Conservation (phyloP, 257 asterid species). For the Coffea eugenioides region DNA sequence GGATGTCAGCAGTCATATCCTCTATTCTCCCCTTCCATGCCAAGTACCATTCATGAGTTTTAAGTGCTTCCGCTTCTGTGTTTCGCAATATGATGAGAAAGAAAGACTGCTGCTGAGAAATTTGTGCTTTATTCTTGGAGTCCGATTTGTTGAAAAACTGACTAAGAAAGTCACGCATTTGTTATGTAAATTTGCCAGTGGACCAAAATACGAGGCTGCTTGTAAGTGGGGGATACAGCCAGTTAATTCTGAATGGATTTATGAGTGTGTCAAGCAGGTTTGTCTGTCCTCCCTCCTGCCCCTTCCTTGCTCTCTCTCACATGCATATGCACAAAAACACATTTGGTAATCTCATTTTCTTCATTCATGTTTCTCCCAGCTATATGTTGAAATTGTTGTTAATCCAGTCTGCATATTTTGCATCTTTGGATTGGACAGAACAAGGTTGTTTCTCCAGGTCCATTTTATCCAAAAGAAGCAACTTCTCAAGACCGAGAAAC, state of each 20-base stretch:
- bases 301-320: not conserved
- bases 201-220: constrained; percentile 83
- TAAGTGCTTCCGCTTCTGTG: constrained; percentile 67
- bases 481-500: constrained; percentile 65
- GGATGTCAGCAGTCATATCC: constrained; percentile 79
- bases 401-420: constrained; percentile 21
- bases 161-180: constrained; percentile 78
- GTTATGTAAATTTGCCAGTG: constrained; percentile 68
- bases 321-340: not conserved
- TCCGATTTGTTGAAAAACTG: constrained; percentile 57
- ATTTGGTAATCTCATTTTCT: not conserved
- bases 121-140: constrained; percentile 81
- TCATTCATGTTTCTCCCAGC: not conserved
- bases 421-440: constrained; percentile 61
- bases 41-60: constrained; percentile 76
- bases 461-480: constrained; percentile 63
- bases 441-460: constrained; percentile 61
- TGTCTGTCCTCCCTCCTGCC: constrained; percentile 10
- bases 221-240: constrained; percentile 69
- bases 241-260: constrained; percentile 84
- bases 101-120: constrained; percentile 72
- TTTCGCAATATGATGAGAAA: constrained; percentile 74
- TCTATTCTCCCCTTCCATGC: constrained; percentile 92
- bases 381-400: constrained; percentile 16
- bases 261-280: constrained; percentile 82